Evolutionary conservation across 805 yeast genomes (phyloP), one percentile per base, ranked within the genome.

Genomic region (Candida palmyrensis): DNA sequence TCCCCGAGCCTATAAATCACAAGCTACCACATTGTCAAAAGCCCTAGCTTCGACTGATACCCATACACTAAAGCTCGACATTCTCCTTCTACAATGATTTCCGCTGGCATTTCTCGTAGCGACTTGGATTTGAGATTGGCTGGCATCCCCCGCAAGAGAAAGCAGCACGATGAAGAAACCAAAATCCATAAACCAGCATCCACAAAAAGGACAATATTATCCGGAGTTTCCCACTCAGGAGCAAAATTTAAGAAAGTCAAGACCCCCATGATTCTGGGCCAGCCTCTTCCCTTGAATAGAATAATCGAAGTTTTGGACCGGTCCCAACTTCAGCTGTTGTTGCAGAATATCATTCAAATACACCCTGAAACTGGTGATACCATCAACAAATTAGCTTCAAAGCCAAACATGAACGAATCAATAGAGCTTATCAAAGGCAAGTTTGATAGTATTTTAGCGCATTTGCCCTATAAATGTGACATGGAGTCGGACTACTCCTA

Each of bases 401-500:
- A 64, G 31, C 77, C 88, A 11, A 63, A 79, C 0, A 68, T 77
- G 3, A 53, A 62, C 9, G 67, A 71, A 36, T 71, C 83, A 5
- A 51, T 81, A 7, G 62, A 57, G 8, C 62, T 75, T 26, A 61
- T 87, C 33, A 53, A 60, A 24, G 45, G 49, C 5, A 75, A 77
- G 46, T 59, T 73, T 30, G 51, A 66, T 14, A 50, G 48, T 4
- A 72, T 84, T 18, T 45, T 59, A 14, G 52, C 53, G 7, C 67
- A 71, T 38, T 56, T 87, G 42, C 96, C 96, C 1, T 85, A 82
- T 53, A 79, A 79, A 43, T 86, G 85, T 41, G 88, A 83, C 45
- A 66, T 71, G 7, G 66, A 72, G 23, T 75, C 82, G 29, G 95
- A 86, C 53, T 86, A 86, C 49, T 77, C 89, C 4, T 86, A 76